Conservation (phyloP, 78 protist species). For the Dictyostelium capitatum region DNA sequence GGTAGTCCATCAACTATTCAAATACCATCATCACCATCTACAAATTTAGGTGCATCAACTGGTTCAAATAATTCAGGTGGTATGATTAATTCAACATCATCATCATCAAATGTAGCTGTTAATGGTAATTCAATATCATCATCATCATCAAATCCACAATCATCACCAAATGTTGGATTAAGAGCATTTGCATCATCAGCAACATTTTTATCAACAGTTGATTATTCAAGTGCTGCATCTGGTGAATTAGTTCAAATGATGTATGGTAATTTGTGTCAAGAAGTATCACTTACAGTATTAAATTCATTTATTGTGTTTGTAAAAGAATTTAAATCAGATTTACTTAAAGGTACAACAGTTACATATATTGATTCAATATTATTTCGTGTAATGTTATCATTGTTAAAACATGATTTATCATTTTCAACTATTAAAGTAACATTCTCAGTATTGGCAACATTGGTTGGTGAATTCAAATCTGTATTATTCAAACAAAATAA, state of each 20-base stretch:
- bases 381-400: not conserved
- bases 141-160: not conserved
- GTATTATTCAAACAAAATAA: conserved; percentile 33
- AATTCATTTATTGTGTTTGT: conserved; percentile 8
- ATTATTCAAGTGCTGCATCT: not conserved
- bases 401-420: conserved; percentile 8
- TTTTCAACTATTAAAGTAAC: not conserved
- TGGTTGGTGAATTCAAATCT: conserved; percentile 34
- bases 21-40: not conserved
- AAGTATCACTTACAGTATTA: conserved; percentile 41
- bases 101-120: not conserved
- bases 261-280: conserved; percentile 39
- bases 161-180: conserved; percentile 7
- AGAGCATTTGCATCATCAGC: conserved; percentile 2
- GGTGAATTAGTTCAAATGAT: not conserved
- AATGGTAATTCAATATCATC: not conserved
- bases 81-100: not conserved
- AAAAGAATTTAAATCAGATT: conserved; percentile 25
- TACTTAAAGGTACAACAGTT: not conserved
- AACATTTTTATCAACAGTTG: not conserved
- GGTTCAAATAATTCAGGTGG: conserved; percentile 18
- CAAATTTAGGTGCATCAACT: conserved; percentile 5
- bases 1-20: not conserved
- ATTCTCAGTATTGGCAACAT: conserved; percentile 30
- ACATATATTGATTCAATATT: not conserved